Base-by-base conservation (phyloP, 768 basidiomycete genomes). In the Leccinum ochraceum region DNA sequence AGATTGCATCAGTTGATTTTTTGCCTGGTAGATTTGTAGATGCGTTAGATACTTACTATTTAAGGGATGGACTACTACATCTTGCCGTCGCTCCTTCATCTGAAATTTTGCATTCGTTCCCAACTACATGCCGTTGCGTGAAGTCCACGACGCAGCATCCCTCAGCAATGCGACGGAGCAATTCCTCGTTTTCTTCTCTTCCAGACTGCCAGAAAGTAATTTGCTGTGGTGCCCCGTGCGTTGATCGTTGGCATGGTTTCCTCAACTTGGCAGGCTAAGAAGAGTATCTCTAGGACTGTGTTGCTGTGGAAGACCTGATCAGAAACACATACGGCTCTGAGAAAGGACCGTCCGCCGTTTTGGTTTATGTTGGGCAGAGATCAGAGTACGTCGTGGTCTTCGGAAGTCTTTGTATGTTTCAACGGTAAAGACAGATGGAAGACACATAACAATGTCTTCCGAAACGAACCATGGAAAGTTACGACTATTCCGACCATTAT, bases 171-270 rank as follows among this genome's bases (percentile, higher is more conserved):
- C 76, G 10, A 73, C 79, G n/a, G 83, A 85, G 46, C 68, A 76
- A 16, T 89, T 80, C 60, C 57, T 90, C 28, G 75, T 92, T n/a
- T 90, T 92, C 71, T 90, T 86, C 62, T 82, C 89, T 10, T 89
- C 87, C 20, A 76, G 86, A 54, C 80, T 84, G 2, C 78, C 83
- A 60, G 88, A 85, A 28, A 70, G 42, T 14, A 22, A 55, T 30
- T 32, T 76, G 57, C 73, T 86, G 69, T 92, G 90, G 90, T 92
- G 90, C 69, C 82, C 87, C 26, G 90, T 91, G 65, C 52, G 80
- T 78, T 28, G 30, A 48, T 26, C 30, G 5, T 34, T 54, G n/a
- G 53, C 54, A 32, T 39, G 26, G 26, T 46, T 30, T 20, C n/a
- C 17, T n/a, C 22, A 26, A 32, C 16, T 57, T 63, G 44, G 44